Conservation (phyloP, 2,329 filamentous ascomycete genomes). For the Beauveria sp. region DNA sequence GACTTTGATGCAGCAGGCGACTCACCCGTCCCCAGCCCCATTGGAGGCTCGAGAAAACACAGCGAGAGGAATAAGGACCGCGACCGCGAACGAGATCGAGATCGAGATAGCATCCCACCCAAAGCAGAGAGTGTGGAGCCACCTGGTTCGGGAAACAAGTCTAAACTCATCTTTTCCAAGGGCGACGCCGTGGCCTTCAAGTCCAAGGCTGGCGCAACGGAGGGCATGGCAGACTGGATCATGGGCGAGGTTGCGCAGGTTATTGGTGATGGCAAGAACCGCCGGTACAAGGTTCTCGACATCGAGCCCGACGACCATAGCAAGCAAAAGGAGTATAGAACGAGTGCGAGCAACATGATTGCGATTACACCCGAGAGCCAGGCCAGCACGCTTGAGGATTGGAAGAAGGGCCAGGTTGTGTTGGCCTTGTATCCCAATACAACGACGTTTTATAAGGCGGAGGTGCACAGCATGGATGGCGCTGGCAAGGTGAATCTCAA, state of each 20-base stretch:
- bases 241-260: slow-evolving; percentile 71
- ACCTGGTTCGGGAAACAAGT: slow-evolving; percentile 33
- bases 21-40: slow-evolving; percentile 37
- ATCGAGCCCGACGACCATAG: slow-evolving; percentile 66
- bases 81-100: slow-evolving; percentile 20
- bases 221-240: slow-evolving; percentile 55
- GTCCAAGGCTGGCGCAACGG: slow-evolving; percentile 41
- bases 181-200: slow-evolving; percentile 62
- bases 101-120: slow-evolving; percentile 43
- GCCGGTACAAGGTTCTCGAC: slow-evolving; percentile 73
- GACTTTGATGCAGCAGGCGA: slow-evolving; percentile 38
- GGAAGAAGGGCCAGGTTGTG: slow-evolving; percentile 63
- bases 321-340: slow-evolving; percentile 61
- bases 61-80: slow-evolving; percentile 28
- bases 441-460: slow-evolving; percentile 78
- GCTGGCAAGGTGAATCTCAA: slow-evolving; percentile 54
- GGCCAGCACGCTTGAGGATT: slow-evolving; percentile 45
- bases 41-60: slow-evolving; percentile 19
- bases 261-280: slow-evolving; percentile 66
- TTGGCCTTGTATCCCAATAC: slow-evolving; percentile 76
- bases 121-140: slow-evolving; percentile 51
- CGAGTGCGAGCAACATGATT: slow-evolving; percentile 68
- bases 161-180: slow-evolving; percentile 51
- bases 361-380: slow-evolving; percentile 55
- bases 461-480: slow-evolving; percentile 63